Evolutionary conservation across 2,329 filamentous ascomycete species (phyloP).

Genomic region (Cladosporium sp.): DNA sequence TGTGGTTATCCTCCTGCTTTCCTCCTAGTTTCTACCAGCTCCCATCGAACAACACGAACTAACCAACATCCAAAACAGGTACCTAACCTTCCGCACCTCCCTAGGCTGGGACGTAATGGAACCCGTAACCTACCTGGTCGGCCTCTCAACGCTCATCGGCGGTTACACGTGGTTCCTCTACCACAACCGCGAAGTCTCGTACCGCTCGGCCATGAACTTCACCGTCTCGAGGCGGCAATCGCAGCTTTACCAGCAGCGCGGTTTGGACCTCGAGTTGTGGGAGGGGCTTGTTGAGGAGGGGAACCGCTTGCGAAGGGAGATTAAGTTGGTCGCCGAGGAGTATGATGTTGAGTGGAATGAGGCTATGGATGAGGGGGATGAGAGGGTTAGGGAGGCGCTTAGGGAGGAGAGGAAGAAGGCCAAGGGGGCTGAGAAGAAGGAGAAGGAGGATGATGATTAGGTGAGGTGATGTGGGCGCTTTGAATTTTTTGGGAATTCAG

Average conservation of each 20-base stretch:
- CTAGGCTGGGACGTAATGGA: conserved; percentile 84
- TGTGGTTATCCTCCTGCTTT: background rate
- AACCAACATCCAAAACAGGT: conserved; percentile 59
- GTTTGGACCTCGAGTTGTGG: conserved; percentile 74
- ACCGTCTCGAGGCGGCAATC: conserved; percentile 76
- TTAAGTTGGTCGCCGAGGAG: conserved; percentile 74
- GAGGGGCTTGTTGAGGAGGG: conserved; percentile 73
- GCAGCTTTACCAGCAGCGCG: conserved; percentile 67
- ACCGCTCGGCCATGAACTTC: conserved; percentile 79
- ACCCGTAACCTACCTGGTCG: conserved; percentile 82
- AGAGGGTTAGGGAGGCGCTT: conserved; percentile 28
- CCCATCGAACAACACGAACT: background rate
- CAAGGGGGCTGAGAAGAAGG: conserved; percentile 21
- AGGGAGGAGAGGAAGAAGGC: conserved; percentile 53
- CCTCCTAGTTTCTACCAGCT: background rate
- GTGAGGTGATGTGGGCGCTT: background rate
- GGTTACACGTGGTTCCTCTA: conserved; percentile 94
- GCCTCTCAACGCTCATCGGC: conserved; percentile 78
- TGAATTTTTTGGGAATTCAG: background rate
- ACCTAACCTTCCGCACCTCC: conserved; percentile 62
- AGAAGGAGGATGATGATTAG: conserved; percentile 39
- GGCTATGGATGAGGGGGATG: conserved; percentile 27
- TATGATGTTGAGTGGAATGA: conserved; percentile 75
- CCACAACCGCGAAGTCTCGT: conserved; percentile 80
- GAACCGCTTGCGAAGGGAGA: conserved; percentile 70